Percentiles rank a stretch among this genome's conserved stretches.
phyloP scores from a whole-genome alignment of 495 filamentous ascomycete genomes.

The Hyaloscypha bicolor region DNA sequence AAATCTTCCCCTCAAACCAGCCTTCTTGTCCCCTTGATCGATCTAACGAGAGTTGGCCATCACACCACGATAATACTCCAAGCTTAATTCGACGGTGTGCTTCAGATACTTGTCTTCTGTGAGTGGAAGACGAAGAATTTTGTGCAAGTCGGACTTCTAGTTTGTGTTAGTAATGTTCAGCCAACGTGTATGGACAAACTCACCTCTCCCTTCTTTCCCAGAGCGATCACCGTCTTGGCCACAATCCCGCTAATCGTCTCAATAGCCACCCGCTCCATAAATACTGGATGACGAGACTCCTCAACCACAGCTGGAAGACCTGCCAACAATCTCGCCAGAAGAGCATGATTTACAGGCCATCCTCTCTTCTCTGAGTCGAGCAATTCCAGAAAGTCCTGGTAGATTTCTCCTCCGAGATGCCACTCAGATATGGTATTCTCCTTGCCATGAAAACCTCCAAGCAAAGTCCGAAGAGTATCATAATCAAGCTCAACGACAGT shows the following conservation, averaged over 20 bases:
- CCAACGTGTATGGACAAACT: constrained; percentile 31
- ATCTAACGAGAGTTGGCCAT: constrained; percentile 25
- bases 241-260: constrained; percentile 67
- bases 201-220: constrained; percentile 58
- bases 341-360: constrained; percentile 36
- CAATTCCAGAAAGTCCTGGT: constrained; percentile 76
- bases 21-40: not conserved
- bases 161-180: constrained; percentile 22
- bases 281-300: constrained; percentile 51
- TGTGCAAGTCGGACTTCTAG: constrained; percentile 39
- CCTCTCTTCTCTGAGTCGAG: constrained; percentile 34
- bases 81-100: constrained; percentile 69
- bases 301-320: constrained; percentile 66
- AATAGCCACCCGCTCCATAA: constrained; percentile 79
- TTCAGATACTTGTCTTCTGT: constrained; percentile 69
- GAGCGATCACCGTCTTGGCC: constrained; percentile 61
- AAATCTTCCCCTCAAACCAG: not conserved
- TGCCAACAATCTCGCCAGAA: constrained; percentile 61
- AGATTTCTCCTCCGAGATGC: constrained; percentile 78
- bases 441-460: constrained; percentile 65
- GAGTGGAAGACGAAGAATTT: constrained; percentile 66
- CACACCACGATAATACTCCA: constrained; percentile 58
- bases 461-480: constrained; percentile 58
- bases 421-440: constrained; percentile 56
- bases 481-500: constrained; percentile 80